Conservation (phyloP, 192 early-diverging fungal genomes). For the Mortierella claussenii region DNA sequence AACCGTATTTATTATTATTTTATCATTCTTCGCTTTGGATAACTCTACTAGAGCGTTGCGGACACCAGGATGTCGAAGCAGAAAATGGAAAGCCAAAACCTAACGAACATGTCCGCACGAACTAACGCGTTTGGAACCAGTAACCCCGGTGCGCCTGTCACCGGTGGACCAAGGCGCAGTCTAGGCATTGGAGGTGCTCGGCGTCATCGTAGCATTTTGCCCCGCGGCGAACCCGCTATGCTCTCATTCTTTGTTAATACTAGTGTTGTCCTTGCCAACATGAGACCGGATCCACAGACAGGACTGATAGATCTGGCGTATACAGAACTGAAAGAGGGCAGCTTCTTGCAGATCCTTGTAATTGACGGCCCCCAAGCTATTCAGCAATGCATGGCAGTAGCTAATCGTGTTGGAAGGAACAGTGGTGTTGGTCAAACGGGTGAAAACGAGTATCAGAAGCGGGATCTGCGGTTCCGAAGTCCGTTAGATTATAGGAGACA, state of each 20-base stretch:
- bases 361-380: constrained; percentile 26
- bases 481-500: constrained; percentile 15
- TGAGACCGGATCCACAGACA: constrained; percentile 11
- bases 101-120: neutral
- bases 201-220: constrained; percentile 26
- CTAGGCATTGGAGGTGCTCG: constrained; percentile 20
- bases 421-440: neutral
- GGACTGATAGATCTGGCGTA: constrained; percentile 19
- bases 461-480: constrained; percentile 43
- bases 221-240: neutral
- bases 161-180: neutral
- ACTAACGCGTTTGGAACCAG: neutral
- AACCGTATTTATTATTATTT: neutral
- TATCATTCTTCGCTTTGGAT: too few relatives aligned
- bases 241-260: constrained; percentile 27
- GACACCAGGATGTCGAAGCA: constrained; percentile 21
- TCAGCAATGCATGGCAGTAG: neutral
- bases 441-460: neutral
- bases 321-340: constrained; percentile 8
- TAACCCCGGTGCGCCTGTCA: neutral
- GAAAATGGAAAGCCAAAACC: constrained; percentile 12
- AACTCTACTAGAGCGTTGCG: constrained; percentile 17
- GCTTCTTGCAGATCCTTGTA: constrained; percentile 32
- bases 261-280: constrained; percentile 17
- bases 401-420: neutral